Base-by-base conservation (phyloP, 1,284 basidiomycete genomes). In the Testicularia cyperi region DNA sequence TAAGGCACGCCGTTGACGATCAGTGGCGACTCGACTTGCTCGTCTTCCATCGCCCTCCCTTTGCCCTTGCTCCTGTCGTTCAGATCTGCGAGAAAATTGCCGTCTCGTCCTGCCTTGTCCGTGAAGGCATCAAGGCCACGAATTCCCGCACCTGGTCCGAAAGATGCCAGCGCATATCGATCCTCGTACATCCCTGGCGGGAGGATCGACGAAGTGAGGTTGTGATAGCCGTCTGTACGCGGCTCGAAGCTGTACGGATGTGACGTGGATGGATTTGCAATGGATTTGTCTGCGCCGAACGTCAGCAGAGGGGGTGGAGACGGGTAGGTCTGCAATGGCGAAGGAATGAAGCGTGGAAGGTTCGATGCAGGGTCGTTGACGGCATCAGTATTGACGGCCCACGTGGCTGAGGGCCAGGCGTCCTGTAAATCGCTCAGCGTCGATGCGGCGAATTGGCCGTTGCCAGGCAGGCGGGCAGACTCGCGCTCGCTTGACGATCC, bases 1-100 rank as follows among this genome's bases (percentile, higher is more conserved):
- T 71, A 69, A 3, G 68, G 66, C n/a, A 64, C 61, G 20, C 64
- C 66, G 26, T 63, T 58, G 23, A 48, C 52, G 2, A 65, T 46
- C 10, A 64, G 43, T n/a, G 49, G 42, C 15, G 36, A 12, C 8
- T 38, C 29, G n/a, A n/a, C n/a, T n/a, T n/a, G n/a, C 7, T 44
- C 39, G 6, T 44, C 8, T 23, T 40, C 44, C n/a, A n/a, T n/a
- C n/a, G n/a, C n/a, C 42, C 43, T 42, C 16, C 41, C 46, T 26
- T 55, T 64, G 32, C 61, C 55, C 33, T 61, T 62, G 25, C 29
- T 43, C 26, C 48, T 41, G 18, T 38, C 40, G 20, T 45, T 33
- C 45, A 32, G 21, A 1, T 52, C 29, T 12, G 44, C 44, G 32
- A 44, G 24, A 25, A 64, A 55, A 15, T 51, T 44, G 38, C 55